These are phyloP conservation scores for Phytophthora foliorum DNA, from an alignment of 352 stramenopile genomes.

Conservation along the genomic window DNA sequence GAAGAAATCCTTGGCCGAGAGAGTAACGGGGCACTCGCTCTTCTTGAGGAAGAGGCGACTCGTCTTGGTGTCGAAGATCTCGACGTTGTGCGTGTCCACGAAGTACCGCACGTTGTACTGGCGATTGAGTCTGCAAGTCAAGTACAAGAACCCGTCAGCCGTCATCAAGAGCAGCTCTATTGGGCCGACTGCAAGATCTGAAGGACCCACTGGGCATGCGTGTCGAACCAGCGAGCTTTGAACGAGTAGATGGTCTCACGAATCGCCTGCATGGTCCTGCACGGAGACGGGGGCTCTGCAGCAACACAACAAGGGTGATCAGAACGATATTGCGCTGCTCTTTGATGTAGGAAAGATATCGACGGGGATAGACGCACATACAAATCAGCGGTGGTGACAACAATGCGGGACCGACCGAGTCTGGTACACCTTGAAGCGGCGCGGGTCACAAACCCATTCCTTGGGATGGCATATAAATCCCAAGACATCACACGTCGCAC, in stretches of 20 bases:
- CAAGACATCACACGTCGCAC: no score
- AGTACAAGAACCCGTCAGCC: not conserved
- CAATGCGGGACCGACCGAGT: no score
- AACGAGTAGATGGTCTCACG: constrained; percentile 86
- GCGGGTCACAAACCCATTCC: no score
- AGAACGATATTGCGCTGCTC: no score
- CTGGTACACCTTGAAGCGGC: no score
- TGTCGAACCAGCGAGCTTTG: constrained; percentile 85
- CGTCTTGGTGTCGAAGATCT: constrained; percentile 92
- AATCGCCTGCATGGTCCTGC: constrained; percentile 58
- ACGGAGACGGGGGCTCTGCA: not conserved
- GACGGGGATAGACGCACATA: no score
- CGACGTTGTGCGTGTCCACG: constrained; percentile 77
- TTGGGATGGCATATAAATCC: no score
- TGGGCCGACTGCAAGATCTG: not conserved
- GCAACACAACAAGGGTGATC: not conserved
- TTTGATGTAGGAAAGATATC: no score
- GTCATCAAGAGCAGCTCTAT: not conserved
- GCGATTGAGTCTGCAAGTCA: constrained; percentile 64
- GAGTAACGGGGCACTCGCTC: constrained; percentile 76
- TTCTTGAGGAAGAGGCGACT: constrained; percentile 94
- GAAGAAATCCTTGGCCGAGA: constrained; percentile 85
- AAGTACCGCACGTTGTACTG: constrained; percentile 88
- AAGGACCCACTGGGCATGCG: constrained; percentile 69
- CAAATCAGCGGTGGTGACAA: no score